Conservation (phyloP, 192 early-diverging fungal species). For the Umbelopsis isabellina region DNA sequence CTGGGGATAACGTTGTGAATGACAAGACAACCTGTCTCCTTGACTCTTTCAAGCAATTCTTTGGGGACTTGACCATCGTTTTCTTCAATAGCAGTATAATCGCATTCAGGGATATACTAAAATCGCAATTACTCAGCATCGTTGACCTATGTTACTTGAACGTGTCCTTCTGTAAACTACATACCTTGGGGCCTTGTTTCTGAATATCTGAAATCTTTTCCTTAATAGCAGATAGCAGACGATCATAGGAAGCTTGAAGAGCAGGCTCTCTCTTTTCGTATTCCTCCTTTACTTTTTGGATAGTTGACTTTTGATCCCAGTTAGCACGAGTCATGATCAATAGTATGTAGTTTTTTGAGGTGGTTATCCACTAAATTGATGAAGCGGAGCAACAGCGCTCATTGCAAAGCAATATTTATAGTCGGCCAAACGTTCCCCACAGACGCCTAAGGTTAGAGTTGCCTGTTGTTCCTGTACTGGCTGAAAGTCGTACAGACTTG, state of each 20-base stretch:
- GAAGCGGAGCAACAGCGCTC: too few species aligned
- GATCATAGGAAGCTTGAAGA: conserved; percentile 17
- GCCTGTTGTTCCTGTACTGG: conserved; percentile 11
- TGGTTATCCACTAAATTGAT: too few species aligned
- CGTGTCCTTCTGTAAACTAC: background rate
- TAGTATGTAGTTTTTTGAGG: too few species aligned
- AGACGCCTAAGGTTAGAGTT: conserved; percentile 2
- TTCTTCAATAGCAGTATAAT: background rate
- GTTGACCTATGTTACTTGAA: background rate
- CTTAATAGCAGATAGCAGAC: background rate
- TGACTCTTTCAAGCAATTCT: conserved; percentile 3
- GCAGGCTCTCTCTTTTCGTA: background rate
- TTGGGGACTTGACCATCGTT: conserved; percentile 10
- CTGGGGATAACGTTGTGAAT: conserved; percentile 7
- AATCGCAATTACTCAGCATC: too few species aligned
- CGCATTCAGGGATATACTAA: conserved; percentile 12
- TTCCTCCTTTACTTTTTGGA: conserved; percentile 9
- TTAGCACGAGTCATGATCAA: background rate
- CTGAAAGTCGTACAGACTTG: background rate
- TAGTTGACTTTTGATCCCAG: background rate
- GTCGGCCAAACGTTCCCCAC: background rate
- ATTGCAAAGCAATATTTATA: background rate
- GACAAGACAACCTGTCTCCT: conserved; percentile 5
- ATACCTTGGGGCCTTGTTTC: background rate
- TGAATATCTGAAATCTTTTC: conserved; percentile 9